phyloP scores from a whole-genome alignment of 2,329 filamentous ascomycete genomes.

The Neofusicoccum sp. region DNA sequence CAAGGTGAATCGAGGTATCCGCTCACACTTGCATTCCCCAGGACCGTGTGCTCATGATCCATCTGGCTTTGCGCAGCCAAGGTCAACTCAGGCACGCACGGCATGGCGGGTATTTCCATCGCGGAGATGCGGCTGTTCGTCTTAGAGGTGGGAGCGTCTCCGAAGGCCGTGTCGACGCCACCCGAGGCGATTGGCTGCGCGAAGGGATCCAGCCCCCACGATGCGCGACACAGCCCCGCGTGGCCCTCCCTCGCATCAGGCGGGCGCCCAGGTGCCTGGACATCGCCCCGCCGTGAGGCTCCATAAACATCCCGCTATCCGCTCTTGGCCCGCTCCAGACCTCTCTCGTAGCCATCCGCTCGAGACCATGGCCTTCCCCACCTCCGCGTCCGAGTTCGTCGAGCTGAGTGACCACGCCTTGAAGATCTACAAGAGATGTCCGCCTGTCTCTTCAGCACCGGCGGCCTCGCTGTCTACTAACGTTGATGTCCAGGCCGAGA shows the following conservation, averaged over 20 bases:
- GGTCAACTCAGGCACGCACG: too few species aligned
- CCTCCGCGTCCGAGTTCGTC: constrained; percentile 20
- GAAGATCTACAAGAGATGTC: constrained; percentile 28
- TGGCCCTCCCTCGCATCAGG: not conserved
- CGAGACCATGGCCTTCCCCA: not conserved
- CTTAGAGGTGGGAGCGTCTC: too few species aligned
- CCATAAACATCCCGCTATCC: not conserved
- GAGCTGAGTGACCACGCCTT: constrained; percentile 29
- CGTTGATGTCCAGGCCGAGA: constrained; percentile 26
- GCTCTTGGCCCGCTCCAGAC: not conserved
- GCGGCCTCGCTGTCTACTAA: not conserved
- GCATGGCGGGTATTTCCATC: not conserved
- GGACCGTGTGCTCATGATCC: too few species aligned
- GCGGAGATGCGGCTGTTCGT: not conserved
- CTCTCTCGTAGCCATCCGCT: not conserved
- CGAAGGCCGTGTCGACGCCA: not conserved
- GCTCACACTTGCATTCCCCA: too few species aligned
- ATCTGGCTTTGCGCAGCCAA: too few species aligned
- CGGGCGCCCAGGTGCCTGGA: not conserved
- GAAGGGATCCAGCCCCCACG: not conserved
- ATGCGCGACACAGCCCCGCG: not conserved
- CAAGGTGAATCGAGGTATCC: too few species aligned
- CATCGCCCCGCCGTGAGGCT: not conserved
- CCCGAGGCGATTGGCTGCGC: not conserved
- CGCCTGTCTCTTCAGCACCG: constrained; percentile 19